phyloP scores from a whole-genome alignment of 768 basidiomycete species.

The Lyophyllum atratum region DNA sequence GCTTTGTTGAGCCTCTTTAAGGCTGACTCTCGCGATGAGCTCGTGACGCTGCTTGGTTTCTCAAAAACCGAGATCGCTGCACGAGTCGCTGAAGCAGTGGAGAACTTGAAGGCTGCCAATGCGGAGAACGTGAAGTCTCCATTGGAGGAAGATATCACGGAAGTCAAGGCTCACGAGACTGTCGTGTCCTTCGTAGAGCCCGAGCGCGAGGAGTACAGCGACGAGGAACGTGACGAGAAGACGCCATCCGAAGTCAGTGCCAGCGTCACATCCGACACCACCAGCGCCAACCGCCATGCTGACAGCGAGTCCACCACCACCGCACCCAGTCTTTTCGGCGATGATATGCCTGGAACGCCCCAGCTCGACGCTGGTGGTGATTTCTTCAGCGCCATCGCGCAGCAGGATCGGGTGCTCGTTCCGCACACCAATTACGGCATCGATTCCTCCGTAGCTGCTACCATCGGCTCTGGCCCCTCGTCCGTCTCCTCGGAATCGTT shows the following conservation, averaged over 20 bases:
- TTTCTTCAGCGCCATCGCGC: slow-evolving; percentile 78
- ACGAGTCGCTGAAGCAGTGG: slow-evolving; percentile 81
- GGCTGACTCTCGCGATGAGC: slow-evolving; percentile 85
- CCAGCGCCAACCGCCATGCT: slow-evolving; percentile 52
- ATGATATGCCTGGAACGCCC: slow-evolving; percentile 70
- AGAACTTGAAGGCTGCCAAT: slow-evolving; percentile 60
- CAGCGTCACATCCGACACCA: slow-evolving; percentile 62
- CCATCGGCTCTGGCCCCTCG: slow-evolving; percentile 87
- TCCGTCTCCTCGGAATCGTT: slow-evolving; percentile 73
- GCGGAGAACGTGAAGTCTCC: slow-evolving; percentile 31
- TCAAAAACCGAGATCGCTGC: slow-evolving; percentile 83
- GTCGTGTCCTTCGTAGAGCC: slow-evolving; percentile 88
- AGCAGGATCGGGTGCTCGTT: slow-evolving; percentile 56
- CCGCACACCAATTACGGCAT: slow-evolving; percentile 80
- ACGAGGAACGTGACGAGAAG: slow-evolving; percentile 45
- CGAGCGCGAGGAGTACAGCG: slow-evolving; percentile 47
- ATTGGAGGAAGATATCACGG: slow-evolving; percentile 40
- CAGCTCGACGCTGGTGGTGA: slow-evolving; percentile 71
- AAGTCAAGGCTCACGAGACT: slow-evolving; percentile 60
- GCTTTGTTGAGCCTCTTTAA: slow-evolving; percentile 87
- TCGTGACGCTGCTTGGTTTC: slow-evolving; percentile 89
- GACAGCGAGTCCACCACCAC: slow-evolving; percentile 85
- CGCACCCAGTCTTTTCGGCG: slow-evolving; percentile 85
- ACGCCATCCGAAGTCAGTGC: slow-evolving; percentile 77
- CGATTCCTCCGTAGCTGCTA: slow-evolving; percentile 94